phyloP scores from a whole-genome alignment of 345 rosid species.

The Populus alba region DNA sequence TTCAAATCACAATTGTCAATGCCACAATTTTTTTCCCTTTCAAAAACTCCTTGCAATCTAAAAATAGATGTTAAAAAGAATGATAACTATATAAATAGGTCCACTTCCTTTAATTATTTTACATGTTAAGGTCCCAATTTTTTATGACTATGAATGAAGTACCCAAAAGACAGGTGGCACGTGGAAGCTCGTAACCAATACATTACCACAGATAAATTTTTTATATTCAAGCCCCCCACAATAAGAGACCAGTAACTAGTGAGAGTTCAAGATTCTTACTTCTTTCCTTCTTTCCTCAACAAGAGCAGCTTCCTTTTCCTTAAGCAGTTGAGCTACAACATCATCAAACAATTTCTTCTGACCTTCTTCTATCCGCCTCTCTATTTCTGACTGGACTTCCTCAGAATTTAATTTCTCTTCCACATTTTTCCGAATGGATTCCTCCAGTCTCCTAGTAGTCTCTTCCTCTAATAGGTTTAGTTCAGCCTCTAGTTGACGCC shows the following conservation, averaged over 20 bases:
- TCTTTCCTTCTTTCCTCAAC: slow-evolving; percentile 64
- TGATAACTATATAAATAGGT: not conserved
- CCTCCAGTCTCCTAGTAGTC: slow-evolving; percentile 67
- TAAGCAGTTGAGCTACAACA: slow-evolving; percentile 53
- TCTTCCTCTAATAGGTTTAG: slow-evolving; percentile 69
- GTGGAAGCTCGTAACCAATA: not conserved
- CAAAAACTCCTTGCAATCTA: not conserved
- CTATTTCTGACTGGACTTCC: slow-evolving; percentile 54
- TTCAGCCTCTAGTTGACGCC: slow-evolving; percentile 66
- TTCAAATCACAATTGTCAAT: not conserved
- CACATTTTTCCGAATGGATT: slow-evolving; percentile 70
- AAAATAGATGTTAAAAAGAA: too few relatives aligned
- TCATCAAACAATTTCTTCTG: slow-evolving; percentile 59
- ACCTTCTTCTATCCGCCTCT: slow-evolving; percentile 58
- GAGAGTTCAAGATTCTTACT: slow-evolving; percentile 36
- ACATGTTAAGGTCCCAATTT: not conserved
- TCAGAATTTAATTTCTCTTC: slow-evolving; percentile 61
- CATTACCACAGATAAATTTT: too few relatives aligned
- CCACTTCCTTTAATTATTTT: not conserved
- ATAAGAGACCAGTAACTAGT: not conserved
- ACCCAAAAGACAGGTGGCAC: not conserved
- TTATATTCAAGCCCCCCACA: not conserved
- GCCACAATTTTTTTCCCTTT: not conserved
- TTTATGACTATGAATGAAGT: not conserved
- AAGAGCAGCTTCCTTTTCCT: slow-evolving; percentile 70